Percentiles rank a stretch among this genome's conserved stretches.
Evolutionary conservation across 169 alveolate species (phyloP).

Genomic region (Cryptosporidium felis): DNA sequence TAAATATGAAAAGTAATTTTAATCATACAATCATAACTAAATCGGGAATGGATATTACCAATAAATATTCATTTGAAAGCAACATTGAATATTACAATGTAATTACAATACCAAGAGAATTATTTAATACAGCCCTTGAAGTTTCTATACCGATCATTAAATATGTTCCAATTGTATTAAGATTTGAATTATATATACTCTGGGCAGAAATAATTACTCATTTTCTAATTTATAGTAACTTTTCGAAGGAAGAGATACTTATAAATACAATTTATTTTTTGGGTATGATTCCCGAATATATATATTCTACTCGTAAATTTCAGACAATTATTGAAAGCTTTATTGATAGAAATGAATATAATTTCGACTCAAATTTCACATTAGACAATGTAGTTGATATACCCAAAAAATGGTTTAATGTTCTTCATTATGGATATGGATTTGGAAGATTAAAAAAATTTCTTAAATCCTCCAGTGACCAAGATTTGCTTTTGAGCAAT

Average conservation of each 20-base stretch:
- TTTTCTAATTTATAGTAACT: slow-evolving; percentile 4
- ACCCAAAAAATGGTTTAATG: slow-evolving; percentile 18
- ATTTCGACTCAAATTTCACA: not conserved
- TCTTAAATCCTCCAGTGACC: not conserved
- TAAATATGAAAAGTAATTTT: not conserved
- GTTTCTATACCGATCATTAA: slow-evolving; percentile 21
- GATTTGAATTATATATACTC: not conserved
- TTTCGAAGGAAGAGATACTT: not conserved
- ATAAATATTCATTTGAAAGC: slow-evolving; percentile 17
- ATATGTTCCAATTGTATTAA: slow-evolving; percentile 23
- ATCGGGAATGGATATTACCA: not conserved
- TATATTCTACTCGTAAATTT: not conserved
- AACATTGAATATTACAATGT: not conserved
- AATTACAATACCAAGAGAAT: slow-evolving; percentile 11
- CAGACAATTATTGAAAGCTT: not conserved
- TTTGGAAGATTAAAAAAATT: slow-evolving; percentile 54
- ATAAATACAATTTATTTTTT: slow-evolving; percentile 2
- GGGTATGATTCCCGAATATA: slow-evolving; percentile 60
- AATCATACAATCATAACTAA: not conserved
- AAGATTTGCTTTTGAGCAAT: not conserved
- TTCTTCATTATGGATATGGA: slow-evolving; percentile 35
- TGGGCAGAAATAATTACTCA: not conserved
- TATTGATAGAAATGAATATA: not conserved
- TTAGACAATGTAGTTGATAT: not conserved
- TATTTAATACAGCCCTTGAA: slow-evolving; percentile 6